Evolutionary conservation across 495 filamentous ascomycete species (phyloP), one percentile per base, ranked within the genome.

Genomic region (Daldinia grandis): DNA sequence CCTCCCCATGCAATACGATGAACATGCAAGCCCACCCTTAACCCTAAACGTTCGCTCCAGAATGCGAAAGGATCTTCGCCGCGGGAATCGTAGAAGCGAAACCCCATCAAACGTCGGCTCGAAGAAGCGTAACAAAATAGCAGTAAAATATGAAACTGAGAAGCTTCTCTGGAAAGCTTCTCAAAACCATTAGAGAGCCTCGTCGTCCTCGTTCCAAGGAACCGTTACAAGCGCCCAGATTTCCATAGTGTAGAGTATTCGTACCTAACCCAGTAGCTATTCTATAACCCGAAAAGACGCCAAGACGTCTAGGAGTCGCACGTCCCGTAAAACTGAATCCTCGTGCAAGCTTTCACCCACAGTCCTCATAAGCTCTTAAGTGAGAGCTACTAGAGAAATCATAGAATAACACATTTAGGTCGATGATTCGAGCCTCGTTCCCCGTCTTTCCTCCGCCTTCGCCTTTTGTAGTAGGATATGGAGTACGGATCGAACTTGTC

Each of bases 361-460:
- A 51, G 31, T 19, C 40, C 47, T 28, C 19, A 28, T 19, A 49
- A 38, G 21, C 12, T n/a, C 58, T 19, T 33, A 35, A 10, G 24
- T 17, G 42, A 31, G 33, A 27, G 25, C 19, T 19, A 33, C 10
- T n/a, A 50, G 35, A 19, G 14, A 21, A 3, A 12, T 71, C 60
- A 80, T 58, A 80, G 65, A 17, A 80, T 78, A 38, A 80, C 75
- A 35, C 78, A 80, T 63, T 53, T 73, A 25, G 68, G 68, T 30
- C 74, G 71, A 33, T 73, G 71, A n/a, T 37, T 53, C 24, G 62
- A 33, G n/a, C 70, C 66, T 27, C 75, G 72, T 5, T 73, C 71
- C 50, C 58, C 65, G 19, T 66, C 64, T 35, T 42, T 68, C 35
- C 71, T 42, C 55, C 76, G 58, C 33, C 68, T 71, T 24, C 74